Conservation (phyloP, 306 rosid species). For the Fragaria iinumae region DNA sequence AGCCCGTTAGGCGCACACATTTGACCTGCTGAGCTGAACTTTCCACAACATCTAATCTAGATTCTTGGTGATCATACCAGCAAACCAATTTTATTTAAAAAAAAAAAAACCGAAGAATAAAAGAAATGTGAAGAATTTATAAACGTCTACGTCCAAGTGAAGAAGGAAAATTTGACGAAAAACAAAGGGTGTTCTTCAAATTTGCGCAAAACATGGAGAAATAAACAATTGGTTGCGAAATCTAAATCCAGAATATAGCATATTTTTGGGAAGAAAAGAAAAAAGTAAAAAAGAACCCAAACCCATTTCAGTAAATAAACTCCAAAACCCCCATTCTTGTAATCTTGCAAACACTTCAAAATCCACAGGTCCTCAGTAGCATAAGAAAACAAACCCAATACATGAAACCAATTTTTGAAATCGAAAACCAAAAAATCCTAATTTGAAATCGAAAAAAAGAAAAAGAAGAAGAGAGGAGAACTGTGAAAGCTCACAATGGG, state of each 20-base stretch:
- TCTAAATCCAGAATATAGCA: not conserved
- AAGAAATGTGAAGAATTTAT: not conserved
- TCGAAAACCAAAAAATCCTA: not conserved
- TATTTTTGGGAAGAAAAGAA: not conserved
- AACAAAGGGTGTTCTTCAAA: slow-evolving; percentile 7
- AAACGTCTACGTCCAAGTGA: not conserved
- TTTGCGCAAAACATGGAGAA: slow-evolving; percentile 14
- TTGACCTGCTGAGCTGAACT: slow-evolving; percentile 10
- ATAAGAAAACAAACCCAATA: not conserved
- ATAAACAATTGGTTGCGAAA: slow-evolving; percentile 4
- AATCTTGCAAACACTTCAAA: not conserved
- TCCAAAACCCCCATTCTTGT: not conserved
- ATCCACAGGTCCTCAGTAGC: not conserved
- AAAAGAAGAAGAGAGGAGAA: not conserved
- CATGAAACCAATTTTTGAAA: slow-evolving; percentile 8
- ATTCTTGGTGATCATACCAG: not conserved
- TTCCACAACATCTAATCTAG: not conserved
- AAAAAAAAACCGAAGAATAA: not conserved
- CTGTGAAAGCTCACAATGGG: slow-evolving; percentile 61
- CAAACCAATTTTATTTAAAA: not conserved
- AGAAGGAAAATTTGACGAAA: not conserved
- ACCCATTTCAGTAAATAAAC: not conserved
- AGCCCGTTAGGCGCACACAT: slow-evolving; percentile 13
- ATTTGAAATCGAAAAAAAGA: not conserved
- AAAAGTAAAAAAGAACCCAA: not conserved